These are phyloP conservation scores for Alternaria incomplexa DNA, from an alignment of 2,329 filamentous ascomycete genomes.

Conservation along the genomic window DNA sequence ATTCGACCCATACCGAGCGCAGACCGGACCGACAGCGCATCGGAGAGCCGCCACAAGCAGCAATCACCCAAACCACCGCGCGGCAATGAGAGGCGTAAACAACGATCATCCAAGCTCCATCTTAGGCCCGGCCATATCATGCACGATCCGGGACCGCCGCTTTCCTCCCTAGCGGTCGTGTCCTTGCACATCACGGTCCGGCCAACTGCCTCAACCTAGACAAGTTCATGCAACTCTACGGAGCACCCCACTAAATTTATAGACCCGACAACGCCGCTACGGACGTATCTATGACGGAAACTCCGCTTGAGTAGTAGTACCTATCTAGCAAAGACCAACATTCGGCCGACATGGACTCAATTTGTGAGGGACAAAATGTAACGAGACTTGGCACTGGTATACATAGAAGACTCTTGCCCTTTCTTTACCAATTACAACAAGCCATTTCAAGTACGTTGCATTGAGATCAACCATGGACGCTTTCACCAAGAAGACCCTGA, in stretches of 20 bases:
- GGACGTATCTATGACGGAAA: neutral
- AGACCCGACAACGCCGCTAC: neutral
- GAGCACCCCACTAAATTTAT: neutral
- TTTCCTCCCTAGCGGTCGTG: neutral
- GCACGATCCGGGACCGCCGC: neutral
- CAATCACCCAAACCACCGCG: neutral
- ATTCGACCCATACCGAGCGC: neutral
- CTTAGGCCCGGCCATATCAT: neutral
- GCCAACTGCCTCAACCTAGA: neutral
- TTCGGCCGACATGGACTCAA: neutral
- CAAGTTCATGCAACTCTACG: neutral
- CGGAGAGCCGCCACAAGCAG: neutral
- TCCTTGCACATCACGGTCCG: neutral
- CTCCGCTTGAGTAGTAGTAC: neutral
- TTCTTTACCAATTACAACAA: neutral
- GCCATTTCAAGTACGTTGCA: neutral
- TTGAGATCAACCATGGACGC: constrained; percentile 27
- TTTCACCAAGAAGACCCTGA: constrained; percentile 35
- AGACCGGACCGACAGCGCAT: too few relatives aligned
- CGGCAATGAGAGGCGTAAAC: neutral
- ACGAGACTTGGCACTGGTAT: neutral
- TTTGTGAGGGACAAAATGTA: neutral
- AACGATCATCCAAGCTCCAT: neutral
- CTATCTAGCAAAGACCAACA: neutral
- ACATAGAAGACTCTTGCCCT: neutral